Evolutionary conservation across 768 basidiomycete genomes (phyloP).

Genomic region (Agrocybe praecox): DNA sequence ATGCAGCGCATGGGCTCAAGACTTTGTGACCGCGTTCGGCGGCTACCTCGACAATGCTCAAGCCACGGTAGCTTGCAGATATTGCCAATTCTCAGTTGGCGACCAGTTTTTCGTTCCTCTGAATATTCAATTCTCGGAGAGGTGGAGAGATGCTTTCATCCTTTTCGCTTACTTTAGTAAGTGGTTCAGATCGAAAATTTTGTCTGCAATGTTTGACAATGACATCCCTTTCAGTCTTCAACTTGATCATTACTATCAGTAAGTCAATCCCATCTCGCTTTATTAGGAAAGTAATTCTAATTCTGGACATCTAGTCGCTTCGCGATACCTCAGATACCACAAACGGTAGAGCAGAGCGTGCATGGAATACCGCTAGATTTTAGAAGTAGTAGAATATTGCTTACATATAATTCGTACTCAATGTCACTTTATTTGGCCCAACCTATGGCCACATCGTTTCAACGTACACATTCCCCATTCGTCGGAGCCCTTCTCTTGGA

Average conservation of each 20-base stretch:
- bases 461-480: too few relatives aligned
- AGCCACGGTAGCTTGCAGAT: slow-evolving; percentile 64
- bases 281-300: background rate
- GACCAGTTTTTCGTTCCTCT: slow-evolving; percentile 73
- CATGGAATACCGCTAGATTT: background rate
- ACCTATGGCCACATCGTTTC: too few relatives aligned
- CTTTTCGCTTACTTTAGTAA: slow-evolving; percentile 61
- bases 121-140: slow-evolving; percentile 60
- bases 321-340: slow-evolving; percentile 71
- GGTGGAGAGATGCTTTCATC: slow-evolving; percentile 74
- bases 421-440: background rate
- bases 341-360: slow-evolving; percentile 47
- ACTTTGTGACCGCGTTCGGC: slow-evolving; percentile 61
- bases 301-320: slow-evolving; percentile 46
- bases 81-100: slow-evolving; percentile 70
- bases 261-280: slow-evolving; percentile 10
- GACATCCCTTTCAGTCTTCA: slow-evolving; percentile 52
- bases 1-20: slow-evolving; percentile 68
- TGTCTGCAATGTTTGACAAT: background rate
- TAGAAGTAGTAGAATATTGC: background rate
- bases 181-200: slow-evolving; percentile 17
- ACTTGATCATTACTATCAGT: slow-evolving; percentile 61
- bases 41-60: slow-evolving; percentile 76
- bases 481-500: too few relatives aligned
- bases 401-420: background rate